Conservation (phyloP, 2,329 filamentous ascomycete genomes). For the Pseudocercospora musae region DNA sequence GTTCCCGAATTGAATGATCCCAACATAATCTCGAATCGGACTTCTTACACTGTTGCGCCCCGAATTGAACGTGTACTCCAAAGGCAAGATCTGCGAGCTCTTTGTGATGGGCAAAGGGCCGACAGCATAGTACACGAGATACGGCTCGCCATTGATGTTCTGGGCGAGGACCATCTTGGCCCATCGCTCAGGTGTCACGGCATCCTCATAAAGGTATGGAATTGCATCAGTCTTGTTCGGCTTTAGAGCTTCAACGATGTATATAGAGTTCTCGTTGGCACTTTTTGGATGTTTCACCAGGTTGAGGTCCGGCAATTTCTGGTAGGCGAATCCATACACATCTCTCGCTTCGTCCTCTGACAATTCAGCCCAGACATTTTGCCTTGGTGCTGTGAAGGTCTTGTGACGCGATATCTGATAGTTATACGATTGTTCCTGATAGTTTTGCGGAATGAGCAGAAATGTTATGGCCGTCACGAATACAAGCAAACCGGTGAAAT, state of each 20-base stretch:
- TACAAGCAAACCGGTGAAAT: constrained; percentile 17
- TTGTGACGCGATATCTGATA: constrained; percentile 7
- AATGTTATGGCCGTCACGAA: constrained; percentile 19
- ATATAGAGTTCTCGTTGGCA: constrained; percentile 29
- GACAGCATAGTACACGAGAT: constrained; percentile 46
- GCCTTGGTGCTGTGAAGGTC: constrained; percentile 39
- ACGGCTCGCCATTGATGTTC: constrained; percentile 39
- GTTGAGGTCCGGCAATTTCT: constrained; percentile 30
- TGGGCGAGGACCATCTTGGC: constrained; percentile 46
- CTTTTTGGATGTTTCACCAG: constrained; percentile 25
- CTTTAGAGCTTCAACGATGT: constrained; percentile 39
- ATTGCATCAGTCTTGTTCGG: constrained; percentile 52
- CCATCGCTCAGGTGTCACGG: constrained; percentile 40
- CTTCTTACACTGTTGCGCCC: constrained; percentile 37
- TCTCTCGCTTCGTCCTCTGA: constrained; percentile 38
- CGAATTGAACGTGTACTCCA: constrained; percentile 44
- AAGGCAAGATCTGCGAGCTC: constrained; percentile 37
- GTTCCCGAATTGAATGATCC: constrained; percentile 23
- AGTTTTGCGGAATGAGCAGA: constrained; percentile 15
- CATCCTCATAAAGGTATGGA: constrained; percentile 43
- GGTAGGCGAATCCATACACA: constrained; percentile 43
- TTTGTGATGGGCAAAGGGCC: constrained; percentile 50
- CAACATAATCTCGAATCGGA: constrained; percentile 28
- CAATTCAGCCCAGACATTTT: constrained; percentile 44
- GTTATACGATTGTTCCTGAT: not conserved